Percentiles rank a stretch among this genome's conserved stretches.
Evolutionary conservation across 1,284 basidiomycete genomes (phyloP).

Genomic region (Marasmius fiardii): DNA sequence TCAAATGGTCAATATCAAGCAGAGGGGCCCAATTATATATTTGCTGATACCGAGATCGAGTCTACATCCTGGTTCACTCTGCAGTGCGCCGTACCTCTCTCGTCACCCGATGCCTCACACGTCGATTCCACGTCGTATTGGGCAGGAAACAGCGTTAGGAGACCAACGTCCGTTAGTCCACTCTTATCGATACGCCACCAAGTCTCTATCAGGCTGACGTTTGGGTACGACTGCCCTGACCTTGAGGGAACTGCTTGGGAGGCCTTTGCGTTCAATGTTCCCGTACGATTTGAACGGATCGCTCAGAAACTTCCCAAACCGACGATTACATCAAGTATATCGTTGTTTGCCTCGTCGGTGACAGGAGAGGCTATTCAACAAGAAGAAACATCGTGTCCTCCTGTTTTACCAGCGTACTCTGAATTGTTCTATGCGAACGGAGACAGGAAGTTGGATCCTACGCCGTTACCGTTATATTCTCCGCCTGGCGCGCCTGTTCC

Average conservation of each 20-base stretch:
- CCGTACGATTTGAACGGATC: conserved; percentile 47
- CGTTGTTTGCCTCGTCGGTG: not conserved
- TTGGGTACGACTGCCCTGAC: conserved; percentile 49
- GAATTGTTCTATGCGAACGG: conserved; percentile 73
- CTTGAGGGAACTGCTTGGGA: conserved; percentile 32
- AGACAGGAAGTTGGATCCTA: conserved; percentile 64
- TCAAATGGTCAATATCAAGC: conserved; percentile 45
- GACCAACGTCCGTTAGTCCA: conserved; percentile 46
- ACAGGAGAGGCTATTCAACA: conserved; percentile 2
- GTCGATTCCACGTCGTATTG: conserved; percentile 31
- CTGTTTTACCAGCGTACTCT: conserved; percentile 66
- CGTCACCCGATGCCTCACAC: conserved; percentile 7
- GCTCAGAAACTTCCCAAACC: conserved; percentile 25
- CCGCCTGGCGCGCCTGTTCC: conserved; percentile 19
- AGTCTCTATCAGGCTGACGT: conserved; percentile 47
- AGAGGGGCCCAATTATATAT: conserved; percentile 41
- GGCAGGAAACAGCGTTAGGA: conserved; percentile 40
- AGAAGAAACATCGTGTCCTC: conserved; percentile 19
- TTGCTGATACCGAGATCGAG: conserved; percentile 31
- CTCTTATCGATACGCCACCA: conserved; percentile 58
- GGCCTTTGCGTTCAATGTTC: conserved; percentile 40
- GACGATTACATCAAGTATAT: not conserved
- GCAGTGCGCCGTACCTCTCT: conserved; percentile 50
- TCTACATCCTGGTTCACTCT: conserved; percentile 55
- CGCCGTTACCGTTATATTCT: conserved; percentile 65